A percentile compares a stretch with the other conserved stretches of the same genome.
Evolutionary conservation across 768 basidiomycete genomes (phyloP).

Genomic region (Psilocybe tampanensis): DNA sequence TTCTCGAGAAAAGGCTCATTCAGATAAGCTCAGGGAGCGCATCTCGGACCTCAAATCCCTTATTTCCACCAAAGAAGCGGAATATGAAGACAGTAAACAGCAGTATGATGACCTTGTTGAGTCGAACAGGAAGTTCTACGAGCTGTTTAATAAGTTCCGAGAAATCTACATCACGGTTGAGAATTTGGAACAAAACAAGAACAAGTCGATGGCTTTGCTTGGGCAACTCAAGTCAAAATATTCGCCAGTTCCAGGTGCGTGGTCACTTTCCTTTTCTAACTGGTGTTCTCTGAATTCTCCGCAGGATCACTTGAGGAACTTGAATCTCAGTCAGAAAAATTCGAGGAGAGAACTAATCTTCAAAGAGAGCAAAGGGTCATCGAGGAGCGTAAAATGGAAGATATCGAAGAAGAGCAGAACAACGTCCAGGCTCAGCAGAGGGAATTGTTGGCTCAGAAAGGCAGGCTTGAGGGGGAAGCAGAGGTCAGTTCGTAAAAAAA

Average conservation of each 20-base stretch:
- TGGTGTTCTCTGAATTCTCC: constrained; percentile 4
- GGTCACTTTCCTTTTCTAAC: background rate
- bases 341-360: constrained; percentile 56
- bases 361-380: constrained; percentile 50
- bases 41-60: constrained; percentile 59
- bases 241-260: constrained; percentile 66
- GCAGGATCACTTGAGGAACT: constrained; percentile 79
- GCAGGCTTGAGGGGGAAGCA: constrained; percentile 71
- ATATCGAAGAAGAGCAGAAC: constrained; percentile 61
- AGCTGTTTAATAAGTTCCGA: constrained; percentile 82
- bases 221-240: constrained; percentile 63
- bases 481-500: constrained; percentile 45
- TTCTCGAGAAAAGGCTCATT: constrained; percentile 79
- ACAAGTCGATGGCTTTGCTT: constrained; percentile 62
- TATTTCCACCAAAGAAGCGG: constrained; percentile 71
- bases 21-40: constrained; percentile 78
- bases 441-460: constrained; percentile 60
- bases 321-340: constrained; percentile 53
- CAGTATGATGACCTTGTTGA: constrained; percentile 65
- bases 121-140: constrained; percentile 79
- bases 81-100: constrained; percentile 71
- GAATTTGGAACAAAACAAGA: constrained; percentile 60
- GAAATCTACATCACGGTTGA: constrained; percentile 79
- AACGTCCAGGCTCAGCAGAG: constrained; percentile 54
- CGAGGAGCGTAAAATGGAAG: constrained; percentile 56